These are phyloP conservation scores for Cylindrotheca fusiformis DNA, from an alignment of 108 stramenopile genomes.

Conservation along the genomic window DNA sequence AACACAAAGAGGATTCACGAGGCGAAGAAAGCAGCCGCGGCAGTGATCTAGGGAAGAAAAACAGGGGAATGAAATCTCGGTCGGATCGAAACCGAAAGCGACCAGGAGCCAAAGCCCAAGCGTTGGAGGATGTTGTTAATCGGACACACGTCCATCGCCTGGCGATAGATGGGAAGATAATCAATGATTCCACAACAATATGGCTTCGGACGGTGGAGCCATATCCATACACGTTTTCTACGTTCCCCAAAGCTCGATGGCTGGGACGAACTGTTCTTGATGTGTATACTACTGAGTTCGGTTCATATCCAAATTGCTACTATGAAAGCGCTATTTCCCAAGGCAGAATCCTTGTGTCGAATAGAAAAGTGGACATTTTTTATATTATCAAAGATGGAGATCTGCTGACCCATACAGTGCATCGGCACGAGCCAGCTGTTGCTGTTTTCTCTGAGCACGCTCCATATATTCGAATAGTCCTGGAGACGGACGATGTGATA, in stretches of 20 bases:
- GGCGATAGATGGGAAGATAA: constrained; percentile 21
- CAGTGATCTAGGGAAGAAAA: constrained; percentile 3
- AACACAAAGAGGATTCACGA: not conserved
- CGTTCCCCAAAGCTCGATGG: constrained; percentile 80
- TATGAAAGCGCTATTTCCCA: constrained; percentile 68
- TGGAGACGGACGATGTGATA: constrained; percentile 56
- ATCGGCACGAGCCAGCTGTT: constrained; percentile 88
- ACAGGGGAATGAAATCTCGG: constrained; percentile 39
- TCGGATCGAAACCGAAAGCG: constrained; percentile 54
- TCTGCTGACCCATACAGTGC: constrained; percentile 71
- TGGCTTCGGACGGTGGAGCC: constrained; percentile 48
- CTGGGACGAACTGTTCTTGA: constrained; percentile 67
- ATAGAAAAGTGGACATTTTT: constrained; percentile 40
- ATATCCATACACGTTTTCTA: constrained; percentile 76
- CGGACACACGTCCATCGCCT: constrained; percentile 10
- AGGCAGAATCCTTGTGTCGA: constrained; percentile 75
- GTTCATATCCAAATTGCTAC: constrained; percentile 68
- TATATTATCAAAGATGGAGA: constrained; percentile 63
- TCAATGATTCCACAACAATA: constrained; percentile 8
- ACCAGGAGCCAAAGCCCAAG: constrained; percentile 22
- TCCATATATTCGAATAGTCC: constrained; percentile 32
- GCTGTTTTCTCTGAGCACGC: constrained; percentile 21
- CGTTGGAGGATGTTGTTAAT: constrained; percentile 18
- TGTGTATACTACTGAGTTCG: constrained; percentile 74
- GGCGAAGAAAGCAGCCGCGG: constrained; percentile 1